Evolutionary conservation across 306 rosid genomes (phyloP).

Genomic region (Rosa rugosa): DNA sequence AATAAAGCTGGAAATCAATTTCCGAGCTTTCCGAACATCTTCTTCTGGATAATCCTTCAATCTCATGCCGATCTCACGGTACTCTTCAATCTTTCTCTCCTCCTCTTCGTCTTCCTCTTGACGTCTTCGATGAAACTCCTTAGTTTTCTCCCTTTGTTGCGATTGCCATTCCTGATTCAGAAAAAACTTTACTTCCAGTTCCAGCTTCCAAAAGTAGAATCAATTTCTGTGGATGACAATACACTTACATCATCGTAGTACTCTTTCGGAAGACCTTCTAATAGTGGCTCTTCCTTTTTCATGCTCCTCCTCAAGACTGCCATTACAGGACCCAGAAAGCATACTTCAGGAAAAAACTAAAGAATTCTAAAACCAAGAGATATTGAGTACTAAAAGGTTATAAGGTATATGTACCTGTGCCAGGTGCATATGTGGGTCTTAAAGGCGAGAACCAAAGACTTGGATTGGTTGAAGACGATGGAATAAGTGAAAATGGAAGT

Average conservation of each 20-base stretch:
- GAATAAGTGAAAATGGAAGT: conserved; percentile 20
- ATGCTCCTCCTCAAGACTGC: conserved; percentile 58
- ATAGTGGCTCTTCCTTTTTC: conserved; percentile 53
- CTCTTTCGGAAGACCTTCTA: conserved; percentile 85
- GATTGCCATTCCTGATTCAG: conserved; percentile 91
- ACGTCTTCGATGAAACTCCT: conserved; percentile 54
- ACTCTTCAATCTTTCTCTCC: conserved; percentile 72
- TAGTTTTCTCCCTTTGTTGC: conserved; percentile 62
- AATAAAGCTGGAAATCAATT: conserved; percentile 71
- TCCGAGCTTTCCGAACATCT: conserved; percentile 71
- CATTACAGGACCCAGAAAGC: conserved; percentile 8
- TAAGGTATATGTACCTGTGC: conserved; percentile 41
- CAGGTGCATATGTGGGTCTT: conserved; percentile 31
- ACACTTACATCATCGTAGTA: conserved; percentile 83
- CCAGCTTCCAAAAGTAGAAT: conserved; percentile 11
- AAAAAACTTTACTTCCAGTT: conserved; percentile 37
- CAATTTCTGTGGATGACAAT: background rate
- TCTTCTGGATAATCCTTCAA: conserved; percentile 81
- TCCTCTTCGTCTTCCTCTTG: conserved; percentile 83
- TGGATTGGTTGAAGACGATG: conserved; percentile 16
- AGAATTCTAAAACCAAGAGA: conserved; percentile 5
- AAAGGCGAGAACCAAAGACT: conserved; percentile 21
- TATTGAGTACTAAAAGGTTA: background rate
- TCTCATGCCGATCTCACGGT: conserved; percentile 80
- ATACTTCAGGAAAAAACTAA: background rate